These are phyloP conservation scores for Candida sanyaensis DNA, from an alignment of 1,139 yeast genomes.

Conservation along the genomic window DNA sequence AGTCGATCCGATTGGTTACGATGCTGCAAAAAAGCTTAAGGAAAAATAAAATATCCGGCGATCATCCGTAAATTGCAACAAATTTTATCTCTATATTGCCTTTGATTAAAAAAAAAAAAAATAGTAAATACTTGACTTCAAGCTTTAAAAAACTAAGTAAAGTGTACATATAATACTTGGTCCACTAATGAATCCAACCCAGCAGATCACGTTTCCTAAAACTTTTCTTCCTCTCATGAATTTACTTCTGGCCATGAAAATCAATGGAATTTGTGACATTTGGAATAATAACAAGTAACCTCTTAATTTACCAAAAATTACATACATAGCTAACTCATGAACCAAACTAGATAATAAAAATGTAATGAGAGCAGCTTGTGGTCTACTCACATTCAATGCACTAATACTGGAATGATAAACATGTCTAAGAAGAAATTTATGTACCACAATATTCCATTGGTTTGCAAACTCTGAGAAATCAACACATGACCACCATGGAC, in stretches of 20 bases:
- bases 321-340: conserved; percentile 93
- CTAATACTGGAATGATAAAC: conserved; percentile 92
- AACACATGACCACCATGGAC: conserved; percentile 97
- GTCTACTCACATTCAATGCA: conserved; percentile 65
- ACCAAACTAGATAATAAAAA: conserved; percentile 78
- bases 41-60: too few species aligned
- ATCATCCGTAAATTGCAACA: too few species aligned
- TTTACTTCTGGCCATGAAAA: conserved; percentile 52
- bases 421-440: conserved; percentile 82
- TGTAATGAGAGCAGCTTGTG: conserved; percentile 75
- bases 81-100: too few species aligned
- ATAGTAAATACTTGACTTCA: too few species aligned
- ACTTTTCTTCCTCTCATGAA: conserved; percentile 55
- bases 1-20: not conserved
- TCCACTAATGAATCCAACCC: conserved; percentile 90
- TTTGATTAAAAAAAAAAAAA: too few species aligned
- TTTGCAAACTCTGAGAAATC: conserved; percentile 95
- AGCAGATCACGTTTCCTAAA: conserved; percentile 80
- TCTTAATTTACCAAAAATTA: conserved; percentile 74
- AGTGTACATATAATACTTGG: conserved; percentile 88
- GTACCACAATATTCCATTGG: conserved; percentile 97
- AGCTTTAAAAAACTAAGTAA: conserved; percentile 66
- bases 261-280: conserved; percentile 78
- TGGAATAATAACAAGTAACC: conserved; percentile 81
- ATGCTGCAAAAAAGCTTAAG: too few species aligned